A percentile compares a stretch with the other conserved stretches of the same genome.
These are phyloP conservation scores for Hericium alpestre DNA, from an alignment of 768 basidiomycete species.

Conservation along the genomic window DNA sequence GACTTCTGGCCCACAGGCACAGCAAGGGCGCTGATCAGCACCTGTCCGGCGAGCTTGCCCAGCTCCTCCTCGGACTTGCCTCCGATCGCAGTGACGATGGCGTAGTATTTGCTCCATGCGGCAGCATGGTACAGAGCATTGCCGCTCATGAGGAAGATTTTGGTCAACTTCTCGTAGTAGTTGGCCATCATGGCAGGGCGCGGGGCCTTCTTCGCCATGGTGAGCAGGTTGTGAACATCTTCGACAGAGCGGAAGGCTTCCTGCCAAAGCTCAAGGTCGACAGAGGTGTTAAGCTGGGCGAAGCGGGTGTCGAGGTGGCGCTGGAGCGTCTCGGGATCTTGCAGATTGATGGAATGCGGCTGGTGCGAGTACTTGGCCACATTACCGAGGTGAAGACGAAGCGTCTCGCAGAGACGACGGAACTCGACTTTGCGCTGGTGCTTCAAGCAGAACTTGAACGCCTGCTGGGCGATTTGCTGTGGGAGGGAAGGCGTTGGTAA, in stretches of 20 bases:
- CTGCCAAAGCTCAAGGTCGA: conserved; percentile 98
- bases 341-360: conserved; percentile 87
- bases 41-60: conserved; percentile 76
- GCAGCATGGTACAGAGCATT: conserved; percentile 95
- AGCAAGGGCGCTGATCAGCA: conserved; percentile 84
- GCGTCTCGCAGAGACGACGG: conserved; percentile 89
- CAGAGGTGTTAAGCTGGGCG: conserved; percentile 90
- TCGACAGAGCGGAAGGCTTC: conserved; percentile 98
- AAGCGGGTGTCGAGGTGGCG: conserved; percentile 96
- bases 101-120: conserved; percentile 83
- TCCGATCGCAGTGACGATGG: conserved; percentile 58
- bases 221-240: conserved; percentile 92
- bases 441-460: conserved; percentile 92
- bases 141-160: conserved; percentile 91
- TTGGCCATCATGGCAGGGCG: conserved; percentile 96
- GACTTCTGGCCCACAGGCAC: conserved; percentile 71
- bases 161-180: conserved; percentile 96
- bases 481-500: neutral
- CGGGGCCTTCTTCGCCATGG: conserved; percentile 86
- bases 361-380: conserved; percentile 94
- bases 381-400: conserved; percentile 88
- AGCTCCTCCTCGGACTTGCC: conserved; percentile 72
- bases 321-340: conserved; percentile 88
- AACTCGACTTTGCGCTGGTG: conserved; percentile 95
- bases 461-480: conserved; percentile 91